These are phyloP conservation scores for Solanum etuberosum DNA, from an alignment of 257 asterid genomes.

Conservation along the genomic window DNA sequence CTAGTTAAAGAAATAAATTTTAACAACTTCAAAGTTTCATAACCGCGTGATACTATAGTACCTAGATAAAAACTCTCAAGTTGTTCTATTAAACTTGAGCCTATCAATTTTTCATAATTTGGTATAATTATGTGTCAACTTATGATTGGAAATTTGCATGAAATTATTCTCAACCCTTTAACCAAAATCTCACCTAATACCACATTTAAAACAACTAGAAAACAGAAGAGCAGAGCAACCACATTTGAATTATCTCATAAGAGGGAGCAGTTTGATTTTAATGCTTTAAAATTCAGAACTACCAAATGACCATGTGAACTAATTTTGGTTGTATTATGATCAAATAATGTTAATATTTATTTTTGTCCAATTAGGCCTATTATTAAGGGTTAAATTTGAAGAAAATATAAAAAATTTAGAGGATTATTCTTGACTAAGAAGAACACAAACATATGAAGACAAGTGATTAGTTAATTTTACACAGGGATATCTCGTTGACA, in stretches of 20 bases:
- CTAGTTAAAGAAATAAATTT: background rate
- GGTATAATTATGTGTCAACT: background rate
- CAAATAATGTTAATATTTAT: constrained; percentile 4
- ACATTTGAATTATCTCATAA: constrained; percentile 7
- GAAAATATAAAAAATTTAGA: background rate
- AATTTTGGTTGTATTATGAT: constrained; percentile 8
- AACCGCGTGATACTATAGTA: background rate
- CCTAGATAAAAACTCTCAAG: constrained; percentile 3
- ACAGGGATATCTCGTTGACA: constrained; percentile 3
- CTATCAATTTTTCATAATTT: constrained; percentile 11
- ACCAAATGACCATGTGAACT: constrained; percentile 41
- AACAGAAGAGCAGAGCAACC: constrained; percentile 33
- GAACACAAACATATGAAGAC: constrained; percentile 28
- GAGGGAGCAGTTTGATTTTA: constrained; percentile 3
- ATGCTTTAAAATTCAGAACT: constrained; percentile 4
- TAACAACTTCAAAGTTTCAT: background rate
- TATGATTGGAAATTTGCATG: constrained; percentile 5
- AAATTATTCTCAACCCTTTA: constrained; percentile 14
- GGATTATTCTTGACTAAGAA: constrained; percentile 8
- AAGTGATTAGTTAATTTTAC: constrained; percentile 16
- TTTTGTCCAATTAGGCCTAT: constrained; percentile 1
- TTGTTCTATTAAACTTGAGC: constrained; percentile 1
- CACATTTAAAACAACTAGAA: constrained; percentile 29
- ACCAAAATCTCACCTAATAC: constrained; percentile 81
- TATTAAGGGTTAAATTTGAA: constrained; percentile 5